Conservation (phyloP, 495 filamentous ascomycete genomes). For the Opeltia flavorubescens region DNA sequence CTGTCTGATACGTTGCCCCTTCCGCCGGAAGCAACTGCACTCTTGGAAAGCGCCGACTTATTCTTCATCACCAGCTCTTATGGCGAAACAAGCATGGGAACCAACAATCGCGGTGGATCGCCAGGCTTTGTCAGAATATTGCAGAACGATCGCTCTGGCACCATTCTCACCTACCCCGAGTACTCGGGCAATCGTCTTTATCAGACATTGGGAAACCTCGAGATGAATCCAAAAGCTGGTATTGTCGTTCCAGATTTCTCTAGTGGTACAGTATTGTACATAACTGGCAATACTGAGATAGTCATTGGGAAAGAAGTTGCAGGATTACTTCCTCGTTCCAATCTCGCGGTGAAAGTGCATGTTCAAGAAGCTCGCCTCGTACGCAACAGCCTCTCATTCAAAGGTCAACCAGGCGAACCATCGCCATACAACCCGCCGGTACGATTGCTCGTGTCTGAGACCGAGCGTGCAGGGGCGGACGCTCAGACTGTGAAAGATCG, state of each 20-base stretch:
- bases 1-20: conserved; percentile 31
- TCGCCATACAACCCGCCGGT: conserved; percentile 63
- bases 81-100: conserved; percentile 57
- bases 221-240: conserved; percentile 47
- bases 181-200: conserved; percentile 73
- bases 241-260: conserved; percentile 57
- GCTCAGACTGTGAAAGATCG: conserved; percentile 9
- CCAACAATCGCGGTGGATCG: conserved; percentile 68
- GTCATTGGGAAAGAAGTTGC: conserved; percentile 46
- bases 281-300: conserved; percentile 52
- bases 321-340: conserved; percentile 47
- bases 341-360: conserved; percentile 53
- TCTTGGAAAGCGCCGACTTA: conserved; percentile 53
- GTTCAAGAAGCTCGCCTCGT: conserved; percentile 48
- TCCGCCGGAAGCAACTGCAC: conserved; percentile 31
- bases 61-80: conserved; percentile 62
- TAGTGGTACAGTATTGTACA: conserved; percentile 53
- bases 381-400: conserved; percentile 46
- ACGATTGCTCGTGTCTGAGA: conserved; percentile 39
- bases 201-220: conserved; percentile 65
- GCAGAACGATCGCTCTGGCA: conserved; percentile 31
- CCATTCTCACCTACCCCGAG: conserved; percentile 57
- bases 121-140: conserved; percentile 57
- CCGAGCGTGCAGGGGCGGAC: conserved; percentile 26
- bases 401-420: conserved; percentile 38